Base-by-base conservation (phyloP, 2,329 filamentous ascomycete species). In the Metarhizium album region DNA sequence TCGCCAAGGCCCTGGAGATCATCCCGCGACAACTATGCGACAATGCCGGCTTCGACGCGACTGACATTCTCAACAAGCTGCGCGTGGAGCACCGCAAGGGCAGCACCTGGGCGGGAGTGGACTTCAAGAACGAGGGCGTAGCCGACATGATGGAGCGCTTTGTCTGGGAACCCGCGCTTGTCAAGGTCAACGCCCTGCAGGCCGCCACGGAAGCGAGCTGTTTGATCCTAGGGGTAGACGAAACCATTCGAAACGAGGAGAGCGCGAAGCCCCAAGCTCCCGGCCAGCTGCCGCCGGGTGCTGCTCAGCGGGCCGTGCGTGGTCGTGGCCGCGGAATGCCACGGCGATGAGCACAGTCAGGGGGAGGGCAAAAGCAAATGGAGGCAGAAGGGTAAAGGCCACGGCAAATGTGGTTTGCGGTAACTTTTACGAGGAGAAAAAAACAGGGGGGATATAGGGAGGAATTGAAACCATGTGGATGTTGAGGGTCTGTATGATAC, bases 221-320 rank as follows among this genome's bases (percentile, higher is more conserved):
- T 73, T 73, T 98, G 73, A 97, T 98, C 59, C 73, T 98, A 62
- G 86, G 89, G 60, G 93, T 98, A 51, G 93, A 98, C 65, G 93
- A 98, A 81, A 98, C 93, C 33, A 97, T 98, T 71, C 90, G 84
- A 71, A 98, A 98, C 71, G 89, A 98, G 74, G 90, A 97, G 74
- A 95, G 88, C 62, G 79, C 84, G 60, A 76, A 82, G 67, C 86
- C 90, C 23, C 87, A 95, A 69, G 89, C 82, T 8, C 91, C 91
- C 0, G 79, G 82, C 51, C 78, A 86, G 68, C 79, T 90, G 58
- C 87, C 86, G 4, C 84, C 84, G 1, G 87, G 86, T 58, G 90
- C 91, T 22, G 90, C 91, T 11, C 91, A 97, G 74, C 78, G 91
- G 63, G 91, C 90, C 42, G 71, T 97, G 58, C 79, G 90, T 55